Conservation (phyloP, 176 grass and related monocot genomes). For the Coix lacrymajobi region DNA sequence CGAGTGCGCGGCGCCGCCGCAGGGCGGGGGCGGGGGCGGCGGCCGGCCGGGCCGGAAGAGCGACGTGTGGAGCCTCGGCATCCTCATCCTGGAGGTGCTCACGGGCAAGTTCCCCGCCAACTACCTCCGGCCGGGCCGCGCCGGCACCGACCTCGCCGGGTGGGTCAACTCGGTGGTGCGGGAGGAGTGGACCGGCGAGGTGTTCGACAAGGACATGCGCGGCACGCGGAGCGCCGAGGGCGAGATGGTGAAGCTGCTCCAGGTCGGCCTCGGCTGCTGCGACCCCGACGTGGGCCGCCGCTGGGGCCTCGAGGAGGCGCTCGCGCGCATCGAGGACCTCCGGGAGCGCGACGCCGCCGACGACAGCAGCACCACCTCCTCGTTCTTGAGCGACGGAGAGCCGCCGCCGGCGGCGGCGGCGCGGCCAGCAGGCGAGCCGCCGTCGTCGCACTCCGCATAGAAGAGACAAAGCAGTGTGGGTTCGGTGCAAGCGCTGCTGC, state of each 20-base stretch:
- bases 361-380: conserved; percentile 40
- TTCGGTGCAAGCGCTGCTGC: background rate
- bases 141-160: conserved; percentile 48
- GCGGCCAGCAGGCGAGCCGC: background rate
- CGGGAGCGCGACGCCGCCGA: conserved; percentile 31
- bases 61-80: conserved; percentile 95
- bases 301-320: conserved; percentile 49
- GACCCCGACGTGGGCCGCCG: conserved; percentile 44
- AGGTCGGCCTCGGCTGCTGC: conserved; percentile 80
- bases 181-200: conserved; percentile 74
- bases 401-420: background rate
- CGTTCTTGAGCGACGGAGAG: conserved; percentile 29
- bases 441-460: conserved; percentile 17
- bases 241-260: conserved; percentile 89
- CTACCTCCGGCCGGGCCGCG: conserved; percentile 49
- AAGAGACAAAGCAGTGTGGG: background rate
- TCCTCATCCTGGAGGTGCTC: conserved; percentile 70
- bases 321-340: conserved; percentile 68
- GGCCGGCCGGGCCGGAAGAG: conserved; percentile 58
- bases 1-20: conserved; percentile 35
- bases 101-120: conserved; percentile 79
- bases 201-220: conserved; percentile 70
- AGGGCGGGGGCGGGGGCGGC: too few species aligned
- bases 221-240: conserved; percentile 41
- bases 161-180: conserved; percentile 84